These are phyloP conservation scores for Stephania cephalantha DNA, from an alignment of 164 flowering plant genomes.

Conservation along the genomic window DNA sequence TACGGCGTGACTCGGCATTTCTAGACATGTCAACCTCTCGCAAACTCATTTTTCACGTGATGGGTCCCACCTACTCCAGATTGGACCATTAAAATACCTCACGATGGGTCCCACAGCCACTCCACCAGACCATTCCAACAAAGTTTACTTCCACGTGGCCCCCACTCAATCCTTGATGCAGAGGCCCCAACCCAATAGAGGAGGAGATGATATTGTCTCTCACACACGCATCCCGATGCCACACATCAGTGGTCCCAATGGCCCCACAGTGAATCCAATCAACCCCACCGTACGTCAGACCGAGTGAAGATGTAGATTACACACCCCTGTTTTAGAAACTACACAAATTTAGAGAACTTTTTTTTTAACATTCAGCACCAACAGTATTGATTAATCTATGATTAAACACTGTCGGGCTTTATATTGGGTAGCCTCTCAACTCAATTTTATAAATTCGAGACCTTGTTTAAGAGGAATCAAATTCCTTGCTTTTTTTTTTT, in stretches of 20 bases:
- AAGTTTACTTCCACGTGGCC: not conserved
- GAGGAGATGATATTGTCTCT: not conserved
- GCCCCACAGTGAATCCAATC: not conserved
- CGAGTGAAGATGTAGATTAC: not conserved
- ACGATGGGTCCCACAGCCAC: not conserved
- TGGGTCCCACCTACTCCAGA: not conserved
- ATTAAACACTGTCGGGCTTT: not conserved
- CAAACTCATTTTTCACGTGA: not conserved
- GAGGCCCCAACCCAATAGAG: not conserved
- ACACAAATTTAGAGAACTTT: too few species aligned
- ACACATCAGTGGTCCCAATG: not conserved
- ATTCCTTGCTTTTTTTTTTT: too few species aligned
- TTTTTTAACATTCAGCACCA: too few species aligned
- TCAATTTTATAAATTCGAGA: too few species aligned
- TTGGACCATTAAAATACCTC: not conserved
- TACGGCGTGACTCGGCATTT: not conserved
- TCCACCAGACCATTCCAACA: not conserved
- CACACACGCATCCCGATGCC: not conserved
- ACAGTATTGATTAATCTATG: too few species aligned
- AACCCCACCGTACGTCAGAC: not conserved
- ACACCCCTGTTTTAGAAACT: too few species aligned
- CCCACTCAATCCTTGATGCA: not conserved
- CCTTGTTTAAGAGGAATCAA: too few species aligned
- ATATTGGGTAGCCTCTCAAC: too few species aligned
- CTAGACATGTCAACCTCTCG: not conserved